phyloP scores from a whole-genome alignment of 75 land plant genomes.

The Adiantum capillusveneris region DNA sequence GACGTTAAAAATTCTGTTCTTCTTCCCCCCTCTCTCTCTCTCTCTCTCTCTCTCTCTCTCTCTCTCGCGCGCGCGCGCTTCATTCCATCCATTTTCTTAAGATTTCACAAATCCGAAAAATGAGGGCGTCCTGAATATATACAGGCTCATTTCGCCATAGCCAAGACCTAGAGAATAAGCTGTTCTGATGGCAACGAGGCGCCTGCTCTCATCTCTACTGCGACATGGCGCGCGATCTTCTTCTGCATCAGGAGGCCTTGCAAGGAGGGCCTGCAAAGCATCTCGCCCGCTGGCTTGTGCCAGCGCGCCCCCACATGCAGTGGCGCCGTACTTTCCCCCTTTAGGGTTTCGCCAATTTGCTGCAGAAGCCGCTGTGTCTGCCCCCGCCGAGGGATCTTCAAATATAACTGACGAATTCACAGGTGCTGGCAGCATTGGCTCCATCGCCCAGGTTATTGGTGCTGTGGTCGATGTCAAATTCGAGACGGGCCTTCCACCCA shows the following conservation, averaged over 20 bases:
- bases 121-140: too few species aligned
- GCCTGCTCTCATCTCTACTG: slow-evolving; percentile 34
- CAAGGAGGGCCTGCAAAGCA: background rate
- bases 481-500: slow-evolving; percentile 37
- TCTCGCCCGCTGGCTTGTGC: background rate
- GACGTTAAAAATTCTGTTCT: too few species aligned
- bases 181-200: slow-evolving; percentile 42
- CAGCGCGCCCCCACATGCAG: slow-evolving; percentile 21
- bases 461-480: slow-evolving; percentile 93
- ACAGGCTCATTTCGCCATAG: background rate
- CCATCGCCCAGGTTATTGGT: slow-evolving; percentile 83
- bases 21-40: too few species aligned
- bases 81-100: too few species aligned
- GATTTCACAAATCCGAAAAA: too few species aligned
- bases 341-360: background rate
- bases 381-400: slow-evolving; percentile 19
- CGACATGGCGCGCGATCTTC: slow-evolving; percentile 1
- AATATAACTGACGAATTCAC: slow-evolving; percentile 79
- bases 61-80: too few species aligned
- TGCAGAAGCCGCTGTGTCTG: background rate
- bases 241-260: background rate
- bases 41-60: too few species aligned
- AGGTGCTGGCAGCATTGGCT: slow-evolving; percentile 68
- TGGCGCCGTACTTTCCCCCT: slow-evolving; percentile 4
- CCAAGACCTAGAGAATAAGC: background rate